phyloP scores from a whole-genome alignment of 106 monocot genomes.

The Platanthera zijinensis region DNA sequence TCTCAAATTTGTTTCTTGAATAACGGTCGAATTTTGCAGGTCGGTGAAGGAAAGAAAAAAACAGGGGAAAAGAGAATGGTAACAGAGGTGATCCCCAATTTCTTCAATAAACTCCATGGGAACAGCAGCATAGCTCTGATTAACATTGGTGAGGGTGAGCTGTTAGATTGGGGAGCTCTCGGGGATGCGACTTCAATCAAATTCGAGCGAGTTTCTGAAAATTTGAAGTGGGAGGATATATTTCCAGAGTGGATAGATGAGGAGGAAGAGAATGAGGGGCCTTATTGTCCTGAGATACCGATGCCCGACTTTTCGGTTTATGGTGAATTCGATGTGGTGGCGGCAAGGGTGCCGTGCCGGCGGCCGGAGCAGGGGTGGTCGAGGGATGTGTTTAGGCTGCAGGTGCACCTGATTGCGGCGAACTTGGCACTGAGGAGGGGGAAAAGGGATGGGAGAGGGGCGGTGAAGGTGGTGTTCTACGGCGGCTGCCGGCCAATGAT shows the following conservation, averaged over 20 bases:
- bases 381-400: slow-evolving; percentile 58
- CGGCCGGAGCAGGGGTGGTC: slow-evolving; percentile 35
- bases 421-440: slow-evolving; percentile 45
- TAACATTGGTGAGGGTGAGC: slow-evolving; percentile 34
- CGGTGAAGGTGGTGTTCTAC: slow-evolving; percentile 38
- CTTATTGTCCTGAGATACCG: slow-evolving; percentile 76
- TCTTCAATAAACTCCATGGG: slow-evolving; percentile 13
- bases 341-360: slow-evolving; percentile 56
- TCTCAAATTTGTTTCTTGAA: not conserved
- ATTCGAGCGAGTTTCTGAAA: slow-evolving; percentile 41
- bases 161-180: slow-evolving; percentile 9
- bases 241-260: slow-evolving; percentile 95
- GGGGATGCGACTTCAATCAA: slow-evolving; percentile 17
- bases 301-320: slow-evolving; percentile 55
- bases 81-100: slow-evolving; percentile 15
- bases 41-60: slow-evolving; percentile 10
- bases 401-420: slow-evolving; percentile 62
- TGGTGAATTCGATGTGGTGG: slow-evolving; percentile 58
- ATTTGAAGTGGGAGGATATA: slow-evolving; percentile 63
- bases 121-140: slow-evolving; percentile 33
- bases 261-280: slow-evolving; percentile 53
- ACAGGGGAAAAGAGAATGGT: slow-evolving; percentile 15
- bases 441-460: slow-evolving; percentile 29
- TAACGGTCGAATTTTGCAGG: slow-evolving; percentile 13
- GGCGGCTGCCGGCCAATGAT: slow-evolving; percentile 81